phyloP scores from a whole-genome alignment of 2,329 filamentous ascomycete species.

The Colletotrichum sp. region DNA sequence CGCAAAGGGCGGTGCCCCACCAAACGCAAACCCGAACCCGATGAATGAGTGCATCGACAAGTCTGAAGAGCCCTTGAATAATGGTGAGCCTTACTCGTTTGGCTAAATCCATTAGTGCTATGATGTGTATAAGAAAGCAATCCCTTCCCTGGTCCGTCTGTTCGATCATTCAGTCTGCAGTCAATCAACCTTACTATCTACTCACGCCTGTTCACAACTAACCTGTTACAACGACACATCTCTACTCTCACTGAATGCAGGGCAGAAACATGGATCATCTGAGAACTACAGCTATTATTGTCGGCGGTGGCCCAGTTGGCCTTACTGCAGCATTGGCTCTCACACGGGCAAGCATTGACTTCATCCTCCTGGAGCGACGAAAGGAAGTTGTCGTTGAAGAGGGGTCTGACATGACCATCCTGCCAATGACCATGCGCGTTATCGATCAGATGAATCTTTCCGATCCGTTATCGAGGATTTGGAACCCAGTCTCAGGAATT shows the following conservation, averaged over 20 bases:
- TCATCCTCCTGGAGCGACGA: constrained; percentile 21
- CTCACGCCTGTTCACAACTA: background rate
- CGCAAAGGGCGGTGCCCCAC: background rate
- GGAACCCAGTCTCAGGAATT: background rate
- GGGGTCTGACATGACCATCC: constrained; percentile 35
- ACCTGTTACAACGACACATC: background rate
- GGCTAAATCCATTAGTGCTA: background rate
- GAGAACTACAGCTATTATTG: constrained; percentile 6
- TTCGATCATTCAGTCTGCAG: background rate
- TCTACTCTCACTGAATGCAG: accelerated
- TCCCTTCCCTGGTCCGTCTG: accelerated
- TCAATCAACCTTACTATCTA: background rate
- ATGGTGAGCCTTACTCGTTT: background rate
- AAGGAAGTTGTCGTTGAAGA: constrained; percentile 30
- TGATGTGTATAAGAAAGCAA: background rate
- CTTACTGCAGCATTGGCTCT: constrained; percentile 31
- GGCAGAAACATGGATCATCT: background rate
- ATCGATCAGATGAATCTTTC: constrained; percentile 37
- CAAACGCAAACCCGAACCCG: background rate
- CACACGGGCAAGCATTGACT: constrained; percentile 23
- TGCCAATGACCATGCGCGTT: constrained; percentile 30
- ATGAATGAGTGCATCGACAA: background rate
- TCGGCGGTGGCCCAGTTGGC: constrained; percentile 32
- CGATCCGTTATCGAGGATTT: background rate
- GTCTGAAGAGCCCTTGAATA: background rate